phyloP scores from a whole-genome alignment of 1,284 basidiomycete genomes.

The Phylloporus sp. region DNA sequence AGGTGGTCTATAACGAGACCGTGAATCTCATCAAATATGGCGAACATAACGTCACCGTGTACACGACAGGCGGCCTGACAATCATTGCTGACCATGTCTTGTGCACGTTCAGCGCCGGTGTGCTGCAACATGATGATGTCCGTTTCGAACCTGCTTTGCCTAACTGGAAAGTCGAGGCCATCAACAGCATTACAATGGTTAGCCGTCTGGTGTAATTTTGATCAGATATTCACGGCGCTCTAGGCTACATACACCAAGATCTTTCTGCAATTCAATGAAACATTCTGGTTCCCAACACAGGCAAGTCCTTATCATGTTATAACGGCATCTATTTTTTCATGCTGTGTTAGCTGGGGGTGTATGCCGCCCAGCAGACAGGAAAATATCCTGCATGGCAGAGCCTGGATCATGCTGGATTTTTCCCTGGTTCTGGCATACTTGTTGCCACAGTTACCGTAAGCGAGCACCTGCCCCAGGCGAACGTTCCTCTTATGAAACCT shows the following conservation, averaged over 20 bases:
- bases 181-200: conserved; percentile 68
- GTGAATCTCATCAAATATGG: conserved; percentile 53
- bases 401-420: conserved; percentile 61
- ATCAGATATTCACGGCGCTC: background rate
- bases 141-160: no score
- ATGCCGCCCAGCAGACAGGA: conserved; percentile 66
- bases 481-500: no score
- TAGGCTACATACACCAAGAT: conserved; percentile 72
- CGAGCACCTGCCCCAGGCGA: no score
- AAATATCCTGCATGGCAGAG: conserved; percentile 74
- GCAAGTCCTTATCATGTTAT: conserved; percentile 33
- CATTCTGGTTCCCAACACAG: no score
- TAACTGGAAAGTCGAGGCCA: no score
- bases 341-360: conserved; percentile 58
- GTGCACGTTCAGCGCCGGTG: no score
- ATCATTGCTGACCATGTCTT: no score
- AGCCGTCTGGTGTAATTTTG: conserved; percentile 5
- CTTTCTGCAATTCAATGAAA: conserved; percentile 69
- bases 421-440: conserved; percentile 63
- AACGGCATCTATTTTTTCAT: background rate
- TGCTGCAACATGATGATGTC: no score
- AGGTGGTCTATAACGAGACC: conserved; percentile 55
- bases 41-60: no score
- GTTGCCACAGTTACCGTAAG: no score
- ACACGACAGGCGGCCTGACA: no score